Evolutionary conservation across 1,139 yeast genomes (phyloP).

Genomic region (Candida sp.): DNA sequence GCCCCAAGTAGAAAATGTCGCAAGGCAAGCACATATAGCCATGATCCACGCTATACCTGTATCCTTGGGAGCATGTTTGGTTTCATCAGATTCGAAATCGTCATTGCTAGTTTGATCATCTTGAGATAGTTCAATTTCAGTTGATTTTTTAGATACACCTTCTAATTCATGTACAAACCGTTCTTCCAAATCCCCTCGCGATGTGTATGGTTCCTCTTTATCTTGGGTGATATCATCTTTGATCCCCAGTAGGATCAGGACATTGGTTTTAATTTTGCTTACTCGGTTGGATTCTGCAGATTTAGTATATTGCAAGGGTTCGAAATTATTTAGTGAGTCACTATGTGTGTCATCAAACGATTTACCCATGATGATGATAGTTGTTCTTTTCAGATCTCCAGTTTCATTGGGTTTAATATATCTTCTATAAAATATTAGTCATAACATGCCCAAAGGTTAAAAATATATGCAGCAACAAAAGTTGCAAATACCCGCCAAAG

Average conservation of each 20-base stretch:
- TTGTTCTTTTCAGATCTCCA: too few species aligned
- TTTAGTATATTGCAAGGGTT: neutral
- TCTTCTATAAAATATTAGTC: too few species aligned
- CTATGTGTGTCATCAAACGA: neutral
- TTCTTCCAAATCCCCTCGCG: constrained; percentile 18
- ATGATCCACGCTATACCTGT: constrained; percentile 73
- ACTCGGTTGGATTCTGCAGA: neutral
- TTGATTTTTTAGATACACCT: constrained; percentile 9
- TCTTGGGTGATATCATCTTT: constrained; percentile 1
- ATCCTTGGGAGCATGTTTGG: constrained; percentile 52
- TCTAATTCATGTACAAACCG: constrained; percentile 20
- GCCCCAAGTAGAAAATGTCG: constrained; percentile 68
- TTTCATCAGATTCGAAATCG: constrained; percentile 8
- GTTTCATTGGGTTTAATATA: too few species aligned
- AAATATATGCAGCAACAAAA: too few species aligned
- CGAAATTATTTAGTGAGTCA: neutral
- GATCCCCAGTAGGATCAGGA: constrained; percentile 1
- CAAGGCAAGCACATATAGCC: constrained; percentile 48
- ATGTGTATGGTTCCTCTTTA: neutral
- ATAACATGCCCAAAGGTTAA: too few species aligned
- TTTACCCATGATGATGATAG: neutral
- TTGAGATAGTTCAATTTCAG: constrained; percentile 6
- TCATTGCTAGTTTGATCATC: constrained; percentile 6
- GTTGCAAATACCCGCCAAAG: too few species aligned
- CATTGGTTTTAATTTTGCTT: neutral